Evolutionary conservation across 768 basidiomycete genomes (phyloP).

Genomic region (Strobilomyces confusus): DNA sequence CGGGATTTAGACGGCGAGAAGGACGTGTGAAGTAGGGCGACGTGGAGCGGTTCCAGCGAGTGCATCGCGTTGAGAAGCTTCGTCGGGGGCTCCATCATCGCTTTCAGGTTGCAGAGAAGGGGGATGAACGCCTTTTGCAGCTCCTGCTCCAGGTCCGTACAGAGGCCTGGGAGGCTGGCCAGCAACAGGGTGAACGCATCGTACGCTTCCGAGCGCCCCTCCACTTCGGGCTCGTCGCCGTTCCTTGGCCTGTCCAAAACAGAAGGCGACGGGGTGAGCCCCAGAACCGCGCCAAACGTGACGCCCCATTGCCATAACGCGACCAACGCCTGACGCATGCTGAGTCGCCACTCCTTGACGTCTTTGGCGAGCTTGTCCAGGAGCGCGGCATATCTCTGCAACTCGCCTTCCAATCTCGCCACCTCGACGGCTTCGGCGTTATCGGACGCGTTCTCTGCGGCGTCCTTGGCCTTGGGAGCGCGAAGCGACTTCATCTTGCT

Average conservation of each 20-base stretch:
- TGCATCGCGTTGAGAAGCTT: slow-evolving; percentile 70
- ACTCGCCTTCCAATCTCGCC: slow-evolving; percentile 49
- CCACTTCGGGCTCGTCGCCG: slow-evolving; percentile 16
- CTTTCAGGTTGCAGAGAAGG: slow-evolving; percentile 53
- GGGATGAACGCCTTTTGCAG: slow-evolving; percentile 54
- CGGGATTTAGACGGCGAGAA: slow-evolving; percentile 49
- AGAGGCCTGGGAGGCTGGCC: slow-evolving; percentile 50
- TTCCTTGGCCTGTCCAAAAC: slow-evolving; percentile 7
- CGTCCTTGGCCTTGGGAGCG: slow-evolving; percentile 31
- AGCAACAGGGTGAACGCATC: slow-evolving; percentile 66
- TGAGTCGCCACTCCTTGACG: slow-evolving; percentile 59
- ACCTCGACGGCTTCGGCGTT: slow-evolving; percentile 48
- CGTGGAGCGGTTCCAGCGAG: slow-evolving; percentile 69
- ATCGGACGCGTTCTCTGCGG: slow-evolving; percentile 26
- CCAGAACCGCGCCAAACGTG: slow-evolving; percentile 65
- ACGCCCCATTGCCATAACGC: slow-evolving; percentile 59
- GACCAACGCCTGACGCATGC: slow-evolving; percentile 45
- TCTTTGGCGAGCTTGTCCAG: slow-evolving; percentile 58
- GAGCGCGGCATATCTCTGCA: slow-evolving; percentile 55
- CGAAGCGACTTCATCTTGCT: slow-evolving; percentile 56
- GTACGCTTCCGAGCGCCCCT: slow-evolving; percentile 54
- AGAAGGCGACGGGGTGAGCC: slow-evolving; percentile 42
- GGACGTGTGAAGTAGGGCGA: slow-evolving; percentile 63
- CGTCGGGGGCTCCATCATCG: slow-evolving; percentile 56
- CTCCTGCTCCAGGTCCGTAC: slow-evolving; percentile 47